Evolutionary conservation across 2,329 filamentous ascomycete species (phyloP), one percentile per base, ranked within the genome.

Genomic region (Fusarium bactridioides): DNA sequence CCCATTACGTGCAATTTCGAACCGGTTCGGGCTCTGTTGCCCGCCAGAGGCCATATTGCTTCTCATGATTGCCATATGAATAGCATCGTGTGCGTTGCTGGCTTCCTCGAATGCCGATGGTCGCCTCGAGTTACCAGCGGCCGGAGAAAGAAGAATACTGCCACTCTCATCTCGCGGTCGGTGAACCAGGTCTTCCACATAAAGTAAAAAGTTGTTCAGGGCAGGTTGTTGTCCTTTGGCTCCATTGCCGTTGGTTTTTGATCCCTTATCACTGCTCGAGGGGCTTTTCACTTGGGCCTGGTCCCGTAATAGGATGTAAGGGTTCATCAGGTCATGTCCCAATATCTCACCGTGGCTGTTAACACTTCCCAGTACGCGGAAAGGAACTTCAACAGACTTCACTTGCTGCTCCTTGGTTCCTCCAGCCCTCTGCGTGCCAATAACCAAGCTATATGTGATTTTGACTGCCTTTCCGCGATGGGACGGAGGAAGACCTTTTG

Each of bases 391-490:
- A 45, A 98, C 92, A n/a, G 94, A 94, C 76, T 92, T 93, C 50
- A 98, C 91, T 76, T 94, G 94, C 72, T 95, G 91, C 75, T 94
- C 93, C 74, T 90, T 92, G 29, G 89, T 87, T 19, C 91, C 92
- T 15, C 93, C 94, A 3, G 93, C 91, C 70, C 95, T 87, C 80
- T 99, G 96, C 0, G 95, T 97, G 48, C 95, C 95, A 71, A 99
- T 93, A 15, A 97, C 91, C 18, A 99, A 85, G 79, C 93, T 93
- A 83, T 99, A 99, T 4, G 91, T 89, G 55, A 98, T 95, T 82
- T 98, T 98, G 79, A 98, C 96, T 2, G 94, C 94, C 78, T 96
- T 95, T 16, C 96, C 96, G 76, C 92, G 92, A 80, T 98, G 94
- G 19, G 91, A 94, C 11, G 96, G 95, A 27, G 96, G 96, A n/a